These are phyloP conservation scores for Rhodocollybia butyracea DNA, from an alignment of 768 basidiomycete species.

Conservation along the genomic window DNA sequence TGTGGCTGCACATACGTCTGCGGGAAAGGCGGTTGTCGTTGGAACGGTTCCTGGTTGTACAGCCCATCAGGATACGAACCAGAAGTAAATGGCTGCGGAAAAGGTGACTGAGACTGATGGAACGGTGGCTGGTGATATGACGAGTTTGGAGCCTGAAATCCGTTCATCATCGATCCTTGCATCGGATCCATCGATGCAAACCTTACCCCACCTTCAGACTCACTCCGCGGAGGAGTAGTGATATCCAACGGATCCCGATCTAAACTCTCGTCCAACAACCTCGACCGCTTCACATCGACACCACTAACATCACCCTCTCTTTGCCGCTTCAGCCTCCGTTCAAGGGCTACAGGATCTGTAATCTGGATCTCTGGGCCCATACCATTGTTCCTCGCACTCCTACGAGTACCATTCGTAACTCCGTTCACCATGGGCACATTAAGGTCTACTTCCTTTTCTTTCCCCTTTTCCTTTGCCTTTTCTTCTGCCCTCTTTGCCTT, in stretches of 20 bases:
- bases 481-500: constrained; percentile 58
- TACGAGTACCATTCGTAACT: constrained; percentile 55
- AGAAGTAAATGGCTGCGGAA: neutral
- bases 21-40: neutral
- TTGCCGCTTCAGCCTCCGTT: constrained; percentile 71
- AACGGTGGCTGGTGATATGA: neutral
- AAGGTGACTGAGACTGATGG: neutral
- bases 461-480: constrained; percentile 50
- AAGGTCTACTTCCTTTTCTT: constrained; percentile 35
- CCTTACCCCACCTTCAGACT: constrained; percentile 38
- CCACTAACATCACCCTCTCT: constrained; percentile 50
- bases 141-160: neutral
- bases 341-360: constrained; percentile 72
- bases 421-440: too few relatives aligned
- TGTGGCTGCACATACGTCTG: neutral
- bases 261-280: constrained; percentile 42
- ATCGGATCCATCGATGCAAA: constrained; percentile 35
- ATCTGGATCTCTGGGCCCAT: constrained; percentile 66
- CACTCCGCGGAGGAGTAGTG: constrained; percentile 25
- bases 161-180: neutral
- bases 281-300: constrained; percentile 56
- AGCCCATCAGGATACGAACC: neutral
- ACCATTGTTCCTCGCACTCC: constrained; percentile 75
- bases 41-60: neutral
- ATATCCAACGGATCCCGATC: constrained; percentile 54